Conservation (phyloP, 2,329 filamentous ascomycete genomes). For the Fusarium pseudograminearum region DNA sequence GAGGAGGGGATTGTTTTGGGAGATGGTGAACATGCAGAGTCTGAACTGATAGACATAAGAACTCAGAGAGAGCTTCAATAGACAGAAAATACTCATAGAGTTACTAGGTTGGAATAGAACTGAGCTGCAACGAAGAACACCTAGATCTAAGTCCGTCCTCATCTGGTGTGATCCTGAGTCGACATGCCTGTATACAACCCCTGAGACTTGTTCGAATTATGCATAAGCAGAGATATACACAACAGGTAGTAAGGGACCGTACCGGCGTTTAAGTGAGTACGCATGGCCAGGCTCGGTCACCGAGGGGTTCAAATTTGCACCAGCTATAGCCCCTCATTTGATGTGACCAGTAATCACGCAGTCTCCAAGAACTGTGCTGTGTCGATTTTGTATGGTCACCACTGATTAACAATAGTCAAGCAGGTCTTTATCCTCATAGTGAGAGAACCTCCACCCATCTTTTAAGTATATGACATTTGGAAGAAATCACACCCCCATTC, state of each 20-base stretch:
- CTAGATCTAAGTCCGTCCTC: not conserved
- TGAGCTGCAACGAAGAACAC: not conserved
- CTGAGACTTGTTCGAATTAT: not conserved
- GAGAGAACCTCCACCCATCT: not conserved
- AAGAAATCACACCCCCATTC: not conserved
- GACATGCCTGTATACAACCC: not conserved
- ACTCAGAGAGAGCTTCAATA: not conserved
- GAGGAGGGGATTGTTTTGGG: conserved; percentile 27
- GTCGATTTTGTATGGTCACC: not conserved
- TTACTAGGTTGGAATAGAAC: conserved; percentile 1
- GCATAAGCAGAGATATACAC: not conserved
- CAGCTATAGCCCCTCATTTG: not conserved
- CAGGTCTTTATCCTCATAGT: not conserved
- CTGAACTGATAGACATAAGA: not conserved
- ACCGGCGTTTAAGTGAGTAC: not conserved
- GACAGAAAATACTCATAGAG: not conserved
- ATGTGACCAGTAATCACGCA: not conserved
- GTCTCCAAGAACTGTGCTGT: not conserved
- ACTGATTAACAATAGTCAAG: not conserved
- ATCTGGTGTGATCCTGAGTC: not conserved
- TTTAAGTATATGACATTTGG: not conserved
- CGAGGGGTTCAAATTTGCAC: not conserved
- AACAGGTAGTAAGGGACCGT: not conserved
- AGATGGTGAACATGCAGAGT: conserved; percentile 30
- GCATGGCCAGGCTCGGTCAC: not conserved